Evolutionary conservation across 2,329 filamentous ascomycete species (phyloP), one percentile per base, ranked within the genome.

Genomic region (Catunica adiposa): DNA sequence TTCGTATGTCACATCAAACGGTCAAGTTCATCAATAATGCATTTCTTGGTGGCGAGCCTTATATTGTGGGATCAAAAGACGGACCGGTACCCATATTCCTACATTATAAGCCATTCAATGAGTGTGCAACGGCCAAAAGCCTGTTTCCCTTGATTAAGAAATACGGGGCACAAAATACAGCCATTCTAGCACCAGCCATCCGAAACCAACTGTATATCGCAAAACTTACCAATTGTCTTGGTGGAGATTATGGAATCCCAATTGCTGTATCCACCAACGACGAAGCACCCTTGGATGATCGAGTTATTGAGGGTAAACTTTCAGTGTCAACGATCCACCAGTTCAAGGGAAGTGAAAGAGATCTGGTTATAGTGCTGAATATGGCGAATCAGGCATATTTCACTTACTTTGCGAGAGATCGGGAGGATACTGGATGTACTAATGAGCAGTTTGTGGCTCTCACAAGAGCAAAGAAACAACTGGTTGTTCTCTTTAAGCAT

Each of bases 301-400:
- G 25, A 1, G 62, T 65, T 3, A 63, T 62, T 3, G 17, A 59
- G 3, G 62, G 63, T 9, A 67, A 67, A 53, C 11, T 66, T 20
- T 63, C 62, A 8, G 57, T 65, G 9, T 65, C 64, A 14, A 65
- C 63, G 0, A 65, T 65, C 46, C 65, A 67, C 37, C 63, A 66
- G 40, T 67, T 67, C 57, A 67, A 67, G 44, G 65, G 65, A 3
- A 63, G 60, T 44, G 64, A 67, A 58, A 64, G 65, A 15, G 57
- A 64, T 37, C 54, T 67, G 1, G 46, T 66, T 3, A 63, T 67
- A 42, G 55, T 66, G 1, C 56, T 64, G 29, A 62, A 60, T 3
- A 59, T 63, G 0, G 54, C 31, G 6, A 63, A 66, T 40, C 52
- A 61, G 11, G 59, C 60, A 0, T 67, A 62, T 51, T 66, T 66